Percentiles rank a stretch among this genome's conserved stretches.
phyloP scores from a whole-genome alignment of 306 rosid species.

The Lathyrus aphaca region DNA sequence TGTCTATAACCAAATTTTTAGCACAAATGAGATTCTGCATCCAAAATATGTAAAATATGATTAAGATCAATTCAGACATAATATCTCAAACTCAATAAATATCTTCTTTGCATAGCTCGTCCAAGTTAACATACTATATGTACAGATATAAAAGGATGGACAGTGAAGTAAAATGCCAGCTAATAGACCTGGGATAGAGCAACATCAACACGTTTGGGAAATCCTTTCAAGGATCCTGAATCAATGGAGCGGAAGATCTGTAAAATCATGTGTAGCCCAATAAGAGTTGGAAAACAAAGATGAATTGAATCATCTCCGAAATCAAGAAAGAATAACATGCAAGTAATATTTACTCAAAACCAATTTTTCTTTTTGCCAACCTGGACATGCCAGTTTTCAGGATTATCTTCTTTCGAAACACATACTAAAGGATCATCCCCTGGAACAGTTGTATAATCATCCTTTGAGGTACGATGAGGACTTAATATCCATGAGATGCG shows the following conservation, averaged over 20 bases:
- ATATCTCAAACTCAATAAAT: slow-evolving; percentile 22
- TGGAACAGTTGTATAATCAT: slow-evolving; percentile 53
- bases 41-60: slow-evolving; percentile 30
- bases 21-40: slow-evolving; percentile 86
- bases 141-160: slow-evolving; percentile 18
- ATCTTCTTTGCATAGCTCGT: slow-evolving; percentile 32
- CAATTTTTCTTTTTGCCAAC: slow-evolving; percentile 51
- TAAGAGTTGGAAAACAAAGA: slow-evolving; percentile 35
- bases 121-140: slow-evolving; percentile 29
- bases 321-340: slow-evolving; percentile 24
- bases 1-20: slow-evolving; percentile 71
- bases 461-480: slow-evolving; percentile 45
- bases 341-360: slow-evolving; percentile 26
- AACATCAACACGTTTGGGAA: slow-evolving; percentile 57
- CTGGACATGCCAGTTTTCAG: slow-evolving; percentile 96
- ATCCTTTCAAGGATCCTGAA: slow-evolving; percentile 88
- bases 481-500: slow-evolving; percentile 96
- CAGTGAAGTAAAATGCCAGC: slow-evolving; percentile 26
- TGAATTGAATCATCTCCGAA: slow-evolving; percentile 25
- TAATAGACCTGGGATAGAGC: slow-evolving; percentile 62
- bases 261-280: slow-evolving; percentile 34
- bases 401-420: slow-evolving; percentile 64
- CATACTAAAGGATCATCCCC: slow-evolving; percentile 60
- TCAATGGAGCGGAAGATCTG: slow-evolving; percentile 96
- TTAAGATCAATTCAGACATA: slow-evolving; percentile 27